Percentiles rank a stretch among this genome's conserved stretches.
Evolutionary conservation across 495 filamentous ascomycete species (phyloP).

Genomic region (Filosporella fistucella): DNA sequence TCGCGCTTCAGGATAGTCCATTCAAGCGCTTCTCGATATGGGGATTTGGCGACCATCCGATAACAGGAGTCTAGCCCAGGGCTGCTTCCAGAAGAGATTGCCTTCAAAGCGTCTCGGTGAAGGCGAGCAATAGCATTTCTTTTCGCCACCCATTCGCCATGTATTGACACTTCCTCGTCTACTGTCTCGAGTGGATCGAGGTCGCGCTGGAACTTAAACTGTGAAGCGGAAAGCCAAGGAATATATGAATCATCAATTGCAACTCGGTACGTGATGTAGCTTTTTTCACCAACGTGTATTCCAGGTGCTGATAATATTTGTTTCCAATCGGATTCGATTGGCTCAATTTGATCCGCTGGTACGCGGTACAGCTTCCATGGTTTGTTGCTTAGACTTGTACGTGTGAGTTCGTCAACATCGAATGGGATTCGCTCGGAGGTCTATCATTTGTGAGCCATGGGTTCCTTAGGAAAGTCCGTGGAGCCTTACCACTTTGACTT

Average conservation of each 20-base stretch:
- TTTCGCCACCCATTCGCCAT: conserved; percentile 2
- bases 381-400: neutral
- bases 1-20: conserved; percentile 4
- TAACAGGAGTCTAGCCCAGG: neutral
- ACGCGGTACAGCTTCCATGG: neutral
- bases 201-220: neutral
- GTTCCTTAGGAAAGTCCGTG: neutral
- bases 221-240: neutral
- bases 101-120: neutral
- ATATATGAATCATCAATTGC: neutral
- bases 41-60: neutral
- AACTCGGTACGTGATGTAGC: neutral
- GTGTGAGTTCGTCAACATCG: neutral
- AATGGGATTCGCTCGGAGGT: neutral
- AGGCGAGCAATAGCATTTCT: neutral
- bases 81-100: neutral
- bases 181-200: neutral
- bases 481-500: neutral
- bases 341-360: conserved; percentile 1
- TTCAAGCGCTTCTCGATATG: conserved; percentile 2
- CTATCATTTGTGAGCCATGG: neutral
- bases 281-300: neutral
- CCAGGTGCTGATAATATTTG: conserved; percentile 1
- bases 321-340: neutral
- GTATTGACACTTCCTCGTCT: neutral